Conservation (phyloP, 1,139 yeast species). For the Taiozyma sp. region DNA sequence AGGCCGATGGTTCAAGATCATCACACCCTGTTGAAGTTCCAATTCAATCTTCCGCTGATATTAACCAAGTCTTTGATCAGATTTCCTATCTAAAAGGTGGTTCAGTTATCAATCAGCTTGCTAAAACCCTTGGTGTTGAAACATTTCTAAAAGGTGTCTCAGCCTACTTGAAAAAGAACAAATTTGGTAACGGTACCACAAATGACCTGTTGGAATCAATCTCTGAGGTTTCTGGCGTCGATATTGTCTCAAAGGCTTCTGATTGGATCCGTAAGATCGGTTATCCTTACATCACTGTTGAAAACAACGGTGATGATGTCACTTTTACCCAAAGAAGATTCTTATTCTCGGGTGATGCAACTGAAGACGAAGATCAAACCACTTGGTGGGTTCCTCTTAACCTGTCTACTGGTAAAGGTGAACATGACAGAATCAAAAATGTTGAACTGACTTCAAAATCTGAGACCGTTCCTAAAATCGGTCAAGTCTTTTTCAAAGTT, state of each 20-base stretch:
- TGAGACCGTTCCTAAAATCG: slow-evolving; percentile 27
- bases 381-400: slow-evolving; percentile 74
- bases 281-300: slow-evolving; percentile 54
- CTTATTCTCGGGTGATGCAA: slow-evolving; percentile 51
- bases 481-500: slow-evolving; percentile 46
- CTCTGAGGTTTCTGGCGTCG: slow-evolving; percentile 49
- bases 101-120: slow-evolving; percentile 72
- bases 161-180: slow-evolving; percentile 62
- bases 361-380: slow-evolving; percentile 42
- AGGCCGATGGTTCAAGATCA: slow-evolving; percentile 69
- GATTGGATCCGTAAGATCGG: slow-evolving; percentile 66
- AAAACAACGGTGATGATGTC: slow-evolving; percentile 27
- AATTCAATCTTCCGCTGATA: slow-evolving; percentile 74
- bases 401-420: slow-evolving; percentile 32
- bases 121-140: slow-evolving; percentile 72
- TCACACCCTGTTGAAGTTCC: slow-evolving; percentile 90
- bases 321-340: slow-evolving; percentile 50
- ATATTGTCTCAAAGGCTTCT: slow-evolving; percentile 48
- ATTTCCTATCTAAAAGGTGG: slow-evolving; percentile 85
- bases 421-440: slow-evolving; percentile 22
- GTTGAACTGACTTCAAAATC: slow-evolving; percentile 41
- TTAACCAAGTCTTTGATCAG: slow-evolving; percentile 83
- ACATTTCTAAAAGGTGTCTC: slow-evolving; percentile 76
- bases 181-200: slow-evolving; percentile 58
- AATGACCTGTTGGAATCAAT: slow-evolving; percentile 57